Evolutionary conservation across 495 filamentous ascomycete species (phyloP).

Genomic region (Lophiostoma macrostomum): DNA sequence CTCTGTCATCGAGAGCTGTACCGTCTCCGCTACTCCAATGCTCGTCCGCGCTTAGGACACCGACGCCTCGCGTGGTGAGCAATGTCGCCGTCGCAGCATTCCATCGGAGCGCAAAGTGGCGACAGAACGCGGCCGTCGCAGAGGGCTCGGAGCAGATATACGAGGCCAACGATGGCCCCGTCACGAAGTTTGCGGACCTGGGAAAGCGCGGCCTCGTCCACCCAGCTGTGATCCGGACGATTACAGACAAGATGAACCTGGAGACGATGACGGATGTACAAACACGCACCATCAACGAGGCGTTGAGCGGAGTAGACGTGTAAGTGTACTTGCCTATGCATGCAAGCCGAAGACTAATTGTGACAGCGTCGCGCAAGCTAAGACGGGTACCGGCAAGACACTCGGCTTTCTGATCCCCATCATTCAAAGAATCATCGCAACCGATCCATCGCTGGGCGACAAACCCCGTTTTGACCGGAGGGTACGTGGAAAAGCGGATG

Average conservation of each 20-base stretch:
- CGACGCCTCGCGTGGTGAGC: constrained; percentile 5
- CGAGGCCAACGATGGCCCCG: constrained; percentile 20
- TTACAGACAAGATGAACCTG: constrained; percentile 71
- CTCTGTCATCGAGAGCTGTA: constrained; percentile 10
- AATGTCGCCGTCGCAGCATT: constrained; percentile 23
- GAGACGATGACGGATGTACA: constrained; percentile 94
- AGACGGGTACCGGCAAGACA: constrained; percentile 49
- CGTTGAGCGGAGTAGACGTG: constrained; percentile 77
- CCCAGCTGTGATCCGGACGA: constrained; percentile 58
- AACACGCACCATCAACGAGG: constrained; percentile 71
- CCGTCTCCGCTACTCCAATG: constrained; percentile 5
- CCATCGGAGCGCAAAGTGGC: constrained; percentile 27
- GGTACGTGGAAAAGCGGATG: constrained; percentile 48
- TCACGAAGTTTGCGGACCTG: constrained; percentile 72
- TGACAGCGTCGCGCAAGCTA: constrained; percentile 45
- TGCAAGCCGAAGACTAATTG: constrained; percentile 4
- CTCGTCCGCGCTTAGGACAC: constrained; percentile 6
- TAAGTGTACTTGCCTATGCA: constrained; percentile 47
- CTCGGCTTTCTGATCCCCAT: constrained; percentile 45
- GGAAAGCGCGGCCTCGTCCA: constrained; percentile 60
- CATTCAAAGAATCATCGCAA: constrained; percentile 57
- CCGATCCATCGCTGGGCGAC: constrained; percentile 51
- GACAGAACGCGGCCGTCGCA: constrained; percentile 19
- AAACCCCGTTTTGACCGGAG: no score
- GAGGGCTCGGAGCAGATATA: constrained; percentile 5